A percentile compares a stretch with the other conserved stretches of the same genome.
phyloP scores from a whole-genome alignment of 805 yeast genomes.

The Starmerella tilneyi region DNA sequence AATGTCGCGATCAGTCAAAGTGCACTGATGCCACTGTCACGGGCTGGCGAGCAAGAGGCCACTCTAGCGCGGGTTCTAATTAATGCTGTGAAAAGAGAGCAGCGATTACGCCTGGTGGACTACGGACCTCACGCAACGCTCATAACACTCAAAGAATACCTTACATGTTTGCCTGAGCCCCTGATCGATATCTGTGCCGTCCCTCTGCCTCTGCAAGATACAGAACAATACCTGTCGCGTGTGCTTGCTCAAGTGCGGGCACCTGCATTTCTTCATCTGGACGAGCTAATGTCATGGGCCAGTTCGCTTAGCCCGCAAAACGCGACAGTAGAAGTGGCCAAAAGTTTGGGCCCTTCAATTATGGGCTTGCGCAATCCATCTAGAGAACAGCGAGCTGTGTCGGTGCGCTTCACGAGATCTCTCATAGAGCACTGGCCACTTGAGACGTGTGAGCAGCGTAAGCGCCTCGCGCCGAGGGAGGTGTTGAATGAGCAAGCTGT shows the following conservation, averaged over 20 bases:
- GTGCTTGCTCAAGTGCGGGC: conserved; percentile 29
- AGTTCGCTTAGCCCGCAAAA: background rate
- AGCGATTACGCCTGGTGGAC: conserved; percentile 44
- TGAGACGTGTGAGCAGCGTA: background rate
- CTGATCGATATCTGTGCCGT: conserved; percentile 44
- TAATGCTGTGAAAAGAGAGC: conserved; percentile 38
- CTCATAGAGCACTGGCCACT: conserved; percentile 37
- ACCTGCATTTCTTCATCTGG: conserved; percentile 9
- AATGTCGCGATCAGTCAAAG: background rate
- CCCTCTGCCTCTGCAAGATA: conserved; percentile 45
- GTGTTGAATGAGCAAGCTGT: background rate
- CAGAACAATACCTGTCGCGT: conserved; percentile 35
- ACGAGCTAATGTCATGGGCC: conserved; percentile 5
- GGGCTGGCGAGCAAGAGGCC: background rate
- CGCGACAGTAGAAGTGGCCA: conserved; percentile 30
- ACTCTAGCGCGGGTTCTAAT: conserved; percentile 21
- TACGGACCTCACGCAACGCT: conserved; percentile 48
- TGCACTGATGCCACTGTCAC: conserved; percentile 8
- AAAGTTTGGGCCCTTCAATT: conserved; percentile 44
- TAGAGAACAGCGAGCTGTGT: conserved; percentile 41
- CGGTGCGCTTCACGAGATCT: conserved; percentile 45
- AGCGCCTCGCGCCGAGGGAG: background rate
- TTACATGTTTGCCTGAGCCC: conserved; percentile 45
- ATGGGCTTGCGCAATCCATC: conserved; percentile 43
- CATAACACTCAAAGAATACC: conserved; percentile 36